A percentile compares a stretch with the other conserved stretches of the same genome.
phyloP scores from a whole-genome alignment of 768 basidiomycete species.

The Kwoniella dendrophila region DNA sequence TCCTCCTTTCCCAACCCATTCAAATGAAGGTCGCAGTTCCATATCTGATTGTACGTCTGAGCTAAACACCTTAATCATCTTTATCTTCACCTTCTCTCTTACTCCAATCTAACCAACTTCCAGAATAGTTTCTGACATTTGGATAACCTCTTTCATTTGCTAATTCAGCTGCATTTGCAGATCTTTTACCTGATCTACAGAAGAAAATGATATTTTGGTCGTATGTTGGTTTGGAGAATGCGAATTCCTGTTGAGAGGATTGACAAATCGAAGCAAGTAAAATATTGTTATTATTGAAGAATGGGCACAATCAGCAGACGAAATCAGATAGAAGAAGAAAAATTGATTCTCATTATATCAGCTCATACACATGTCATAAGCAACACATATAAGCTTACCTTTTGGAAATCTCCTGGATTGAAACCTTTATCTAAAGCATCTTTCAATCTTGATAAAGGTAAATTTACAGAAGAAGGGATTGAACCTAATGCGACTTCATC shows the following conservation, averaged over 20 bases:
- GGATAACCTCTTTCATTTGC: conserved; percentile 78
- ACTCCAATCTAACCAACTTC: conserved; percentile 87
- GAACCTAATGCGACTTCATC: conserved; percentile 87
- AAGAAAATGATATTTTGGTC: conserved; percentile 80
- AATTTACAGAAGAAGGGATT: conserved; percentile 87
- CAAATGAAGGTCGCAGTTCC: not conserved
- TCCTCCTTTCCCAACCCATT: too few species aligned
- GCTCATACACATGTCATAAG: too few species aligned
- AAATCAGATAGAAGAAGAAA: too few species aligned
- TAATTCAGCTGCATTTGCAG: conserved; percentile 76
- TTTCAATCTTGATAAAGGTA: conserved; percentile 78
- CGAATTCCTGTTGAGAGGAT: conserved; percentile 63
- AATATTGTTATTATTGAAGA: conserved; percentile 3
- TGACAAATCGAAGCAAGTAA: conserved; percentile 57
- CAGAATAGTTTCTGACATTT: conserved; percentile 75
- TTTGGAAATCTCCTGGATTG: conserved; percentile 50
- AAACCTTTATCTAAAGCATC: conserved; percentile 65
- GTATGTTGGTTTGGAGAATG: conserved; percentile 56
- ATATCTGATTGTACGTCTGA: too few species aligned
- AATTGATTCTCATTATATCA: too few species aligned
- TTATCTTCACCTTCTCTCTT: conserved; percentile 56
- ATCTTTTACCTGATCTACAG: conserved; percentile 84
- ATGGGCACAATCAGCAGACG: too few species aligned
- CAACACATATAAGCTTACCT: conserved; percentile 37
- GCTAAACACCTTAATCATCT: conserved; percentile 26